These are phyloP conservation scores for Botryococcus braunii DNA, from an alignment of 163 green algal genomes.

Conservation along the genomic window DNA sequence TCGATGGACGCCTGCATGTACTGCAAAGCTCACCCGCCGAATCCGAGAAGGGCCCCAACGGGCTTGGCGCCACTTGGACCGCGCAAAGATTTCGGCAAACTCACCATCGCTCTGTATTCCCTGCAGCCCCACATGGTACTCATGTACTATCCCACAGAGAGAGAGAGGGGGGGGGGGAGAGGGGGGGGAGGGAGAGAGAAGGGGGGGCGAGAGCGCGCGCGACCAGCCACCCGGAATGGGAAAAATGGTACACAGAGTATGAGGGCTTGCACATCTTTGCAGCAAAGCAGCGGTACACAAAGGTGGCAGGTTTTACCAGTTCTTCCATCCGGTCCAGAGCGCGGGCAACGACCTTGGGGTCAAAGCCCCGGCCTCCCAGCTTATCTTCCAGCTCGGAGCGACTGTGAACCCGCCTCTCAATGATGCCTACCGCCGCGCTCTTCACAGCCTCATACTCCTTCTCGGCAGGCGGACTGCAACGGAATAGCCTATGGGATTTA, in stretches of 20 bases:
- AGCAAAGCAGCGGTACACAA: not conserved
- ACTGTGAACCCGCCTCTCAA: constrained; percentile 24
- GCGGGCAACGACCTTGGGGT: not conserved
- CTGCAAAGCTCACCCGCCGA: constrained; percentile 4
- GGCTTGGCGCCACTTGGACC: constrained; percentile 45
- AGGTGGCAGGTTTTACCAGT: constrained; percentile 8
- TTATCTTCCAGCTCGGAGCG: constrained; percentile 26
- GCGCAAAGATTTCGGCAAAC: constrained; percentile 39
- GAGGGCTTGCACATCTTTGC: not conserved
- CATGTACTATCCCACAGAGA: not conserved
- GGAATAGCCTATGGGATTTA: too few species aligned
- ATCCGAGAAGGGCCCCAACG: constrained; percentile 40
- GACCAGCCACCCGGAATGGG: not conserved
- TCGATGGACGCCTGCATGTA: not conserved
- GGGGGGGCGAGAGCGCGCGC: not conserved
- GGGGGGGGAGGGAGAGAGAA: not conserved
- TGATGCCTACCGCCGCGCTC: constrained; percentile 16
- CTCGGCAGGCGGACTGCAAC: constrained; percentile 1
- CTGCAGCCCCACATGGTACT: constrained; percentile 6
- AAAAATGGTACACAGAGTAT: not conserved
- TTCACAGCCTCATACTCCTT: constrained; percentile 18
- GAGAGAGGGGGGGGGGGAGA: not conserved
- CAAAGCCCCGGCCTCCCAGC: constrained; percentile 13
- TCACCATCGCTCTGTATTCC: constrained; percentile 39
- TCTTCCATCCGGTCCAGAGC: constrained; percentile 19